phyloP scores from a whole-genome alignment of 345 rosid species.

The Salix purpurea region DNA sequence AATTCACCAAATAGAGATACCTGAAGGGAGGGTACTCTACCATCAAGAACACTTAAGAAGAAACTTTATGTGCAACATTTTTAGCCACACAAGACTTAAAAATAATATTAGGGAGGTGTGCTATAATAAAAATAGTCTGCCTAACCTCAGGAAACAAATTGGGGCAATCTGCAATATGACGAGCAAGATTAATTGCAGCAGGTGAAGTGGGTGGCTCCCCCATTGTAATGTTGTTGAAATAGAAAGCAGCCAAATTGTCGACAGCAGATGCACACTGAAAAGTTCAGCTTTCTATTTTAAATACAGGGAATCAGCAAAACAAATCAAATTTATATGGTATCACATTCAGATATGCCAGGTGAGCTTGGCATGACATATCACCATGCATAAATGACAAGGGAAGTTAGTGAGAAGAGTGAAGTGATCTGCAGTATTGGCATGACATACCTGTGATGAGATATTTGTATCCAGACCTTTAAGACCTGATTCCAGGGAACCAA shows the following conservation, averaged over 20 bases:
- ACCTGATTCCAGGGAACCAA: conserved; percentile 94
- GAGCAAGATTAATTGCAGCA: conserved; percentile 70
- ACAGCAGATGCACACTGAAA: conserved; percentile 92
- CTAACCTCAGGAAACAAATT: conserved; percentile 93
- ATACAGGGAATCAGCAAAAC: conserved; percentile 1
- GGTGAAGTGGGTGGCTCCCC: conserved; percentile 82
- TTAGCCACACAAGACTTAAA: background rate
- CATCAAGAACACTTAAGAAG: background rate
- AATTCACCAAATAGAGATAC: background rate
- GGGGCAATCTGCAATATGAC: conserved; percentile 86
- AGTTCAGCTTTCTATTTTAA: conserved; percentile 12
- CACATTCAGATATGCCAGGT: background rate
- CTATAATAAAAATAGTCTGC: background rate
- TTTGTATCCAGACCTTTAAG: conserved; percentile 86
- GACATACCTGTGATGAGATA: conserved; percentile 86
- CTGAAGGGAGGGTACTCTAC: background rate
- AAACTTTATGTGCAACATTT: background rate
- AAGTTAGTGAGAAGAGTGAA: background rate
- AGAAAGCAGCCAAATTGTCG: conserved; percentile 91
- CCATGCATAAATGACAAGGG: background rate
- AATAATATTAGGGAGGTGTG: background rate
- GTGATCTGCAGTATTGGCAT: background rate
- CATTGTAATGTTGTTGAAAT: conserved; percentile 93
- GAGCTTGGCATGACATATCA: background rate
- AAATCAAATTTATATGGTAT: background rate